Evolutionary conservation across 441 rosid species (phyloP).

Genomic region (Francoa sonchifolia): DNA sequence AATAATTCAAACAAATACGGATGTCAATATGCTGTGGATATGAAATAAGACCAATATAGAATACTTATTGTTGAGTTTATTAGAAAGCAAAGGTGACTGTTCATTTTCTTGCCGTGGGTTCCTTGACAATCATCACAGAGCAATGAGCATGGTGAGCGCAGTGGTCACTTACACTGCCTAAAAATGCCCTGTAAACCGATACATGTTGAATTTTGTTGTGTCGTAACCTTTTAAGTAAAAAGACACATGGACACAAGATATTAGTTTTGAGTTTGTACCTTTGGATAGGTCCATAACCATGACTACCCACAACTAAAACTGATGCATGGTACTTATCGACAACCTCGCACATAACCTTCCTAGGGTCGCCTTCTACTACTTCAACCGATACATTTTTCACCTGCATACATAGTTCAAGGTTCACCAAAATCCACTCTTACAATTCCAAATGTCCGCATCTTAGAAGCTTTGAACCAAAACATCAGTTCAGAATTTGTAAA

Average conservation of each 20-base stretch:
- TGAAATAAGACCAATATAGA: no score
- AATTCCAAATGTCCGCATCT: no score
- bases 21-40: no score
- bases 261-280: slow-evolving; percentile 25
- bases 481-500: no score
- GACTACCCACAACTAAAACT: slow-evolving; percentile 74
- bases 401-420: slow-evolving; percentile 21
- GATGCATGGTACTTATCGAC: slow-evolving; percentile 81
- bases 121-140: slow-evolving; percentile 82
- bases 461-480: not conserved
- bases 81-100: no score
- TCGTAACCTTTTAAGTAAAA: not conserved
- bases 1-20: no score
- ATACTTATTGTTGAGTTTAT: no score
- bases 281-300: slow-evolving; percentile 88
- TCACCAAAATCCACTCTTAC: not conserved
- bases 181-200: slow-evolving; percentile 54
- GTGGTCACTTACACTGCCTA: slow-evolving; percentile 88
- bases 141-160: slow-evolving; percentile 87
- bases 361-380: slow-evolving; percentile 73
- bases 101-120: no score
- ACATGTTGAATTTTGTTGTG: not conserved
- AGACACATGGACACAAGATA: not conserved
- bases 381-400: slow-evolving; percentile 35
- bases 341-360: slow-evolving; percentile 73